Base-by-base conservation (phyloP, 2,329 filamentous ascomycete genomes). In the Alternaria burnsii region DNA sequence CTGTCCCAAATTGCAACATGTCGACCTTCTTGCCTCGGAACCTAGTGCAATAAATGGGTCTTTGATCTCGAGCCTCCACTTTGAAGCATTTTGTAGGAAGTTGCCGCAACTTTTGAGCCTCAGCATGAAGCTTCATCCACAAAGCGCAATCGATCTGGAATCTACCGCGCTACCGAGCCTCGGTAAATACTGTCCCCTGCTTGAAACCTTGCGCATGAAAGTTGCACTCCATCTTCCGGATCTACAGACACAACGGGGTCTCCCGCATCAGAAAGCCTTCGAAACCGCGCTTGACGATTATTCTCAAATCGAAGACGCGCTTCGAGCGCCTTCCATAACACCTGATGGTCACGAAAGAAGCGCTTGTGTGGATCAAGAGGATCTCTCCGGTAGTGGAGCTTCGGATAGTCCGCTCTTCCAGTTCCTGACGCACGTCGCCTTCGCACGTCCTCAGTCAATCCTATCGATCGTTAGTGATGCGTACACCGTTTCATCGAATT, bases 41-140 rank as follows among this genome's bases (percentile, higher is more conserved):
- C 69, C 74, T 4, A 70, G 69, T 32, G 67, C 70, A 2, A 72
- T 78, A 16, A 68, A 78, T 47, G 74, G 69, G 6, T 72, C 73
- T 4, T 50, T 42, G 6, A 72, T 77, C 3, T 70, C 69, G 11
- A 66, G 59, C 18, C 36, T 53, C 9, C 64, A 76, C 5, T 76
- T 77, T 44, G 71, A 74, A 20, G 46, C 42, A 3, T 76, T 77
- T 40, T 76, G 74, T 57, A 55, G 58, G 50, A 53, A 52, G 5
- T 28, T 73, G 14, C 70, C 73, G n/a, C 36, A 61, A 10, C 64
- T 78, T 1, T 54, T 57, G 16, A 65, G 59, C 18, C 53, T 78
- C 16, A 68, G 52, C 38, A 41, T 78, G 20, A 75, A 76, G 50
- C 38, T 76, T 10, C 67, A 76, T 40, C 71, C 74, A 5, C 60